Evolutionary conservation across 176 grass and related monocot species (phyloP).

Genomic region (Leersia perrieri): DNA sequence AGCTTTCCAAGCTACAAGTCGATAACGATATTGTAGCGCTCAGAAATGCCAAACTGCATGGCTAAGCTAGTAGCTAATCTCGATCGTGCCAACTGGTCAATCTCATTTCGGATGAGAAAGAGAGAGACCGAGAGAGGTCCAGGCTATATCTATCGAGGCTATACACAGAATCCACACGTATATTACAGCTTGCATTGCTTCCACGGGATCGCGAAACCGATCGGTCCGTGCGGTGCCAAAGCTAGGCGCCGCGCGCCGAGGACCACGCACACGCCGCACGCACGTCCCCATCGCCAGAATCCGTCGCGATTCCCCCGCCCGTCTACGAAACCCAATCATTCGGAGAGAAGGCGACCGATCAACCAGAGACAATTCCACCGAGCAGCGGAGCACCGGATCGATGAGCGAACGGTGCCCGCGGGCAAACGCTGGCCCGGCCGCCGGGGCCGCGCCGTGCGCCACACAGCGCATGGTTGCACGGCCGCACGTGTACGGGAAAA

Average conservation of each 20-base stretch:
- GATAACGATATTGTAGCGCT: not conserved
- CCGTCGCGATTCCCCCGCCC: slow-evolving; percentile 11
- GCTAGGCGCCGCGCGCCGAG: not conserved
- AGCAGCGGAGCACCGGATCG: not conserved
- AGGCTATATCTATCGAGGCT: not conserved
- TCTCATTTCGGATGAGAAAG: not conserved
- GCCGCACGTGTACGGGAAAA: not conserved
- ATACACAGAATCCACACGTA: not conserved
- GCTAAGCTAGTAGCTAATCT: not conserved
- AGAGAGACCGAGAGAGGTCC: not conserved
- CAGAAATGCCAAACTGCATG: not conserved
- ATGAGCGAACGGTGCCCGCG: not conserved
- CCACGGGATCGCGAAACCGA: not conserved
- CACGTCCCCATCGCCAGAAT: not conserved
- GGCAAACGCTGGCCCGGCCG: not conserved
- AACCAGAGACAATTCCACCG: not conserved
- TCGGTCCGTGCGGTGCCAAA: not conserved
- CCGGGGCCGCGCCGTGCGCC: too few relatives aligned
- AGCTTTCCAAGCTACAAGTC: too few relatives aligned
- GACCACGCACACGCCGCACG: not conserved
- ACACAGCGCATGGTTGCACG: too few relatives aligned
- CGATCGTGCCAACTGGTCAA: not conserved
- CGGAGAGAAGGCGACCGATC: not conserved
- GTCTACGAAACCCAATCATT: slow-evolving; percentile 1
- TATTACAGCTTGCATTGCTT: not conserved